These are phyloP conservation scores for Alternaria sp. DNA, from an alignment of 2,329 filamentous ascomycete genomes.

Conservation along the genomic window DNA sequence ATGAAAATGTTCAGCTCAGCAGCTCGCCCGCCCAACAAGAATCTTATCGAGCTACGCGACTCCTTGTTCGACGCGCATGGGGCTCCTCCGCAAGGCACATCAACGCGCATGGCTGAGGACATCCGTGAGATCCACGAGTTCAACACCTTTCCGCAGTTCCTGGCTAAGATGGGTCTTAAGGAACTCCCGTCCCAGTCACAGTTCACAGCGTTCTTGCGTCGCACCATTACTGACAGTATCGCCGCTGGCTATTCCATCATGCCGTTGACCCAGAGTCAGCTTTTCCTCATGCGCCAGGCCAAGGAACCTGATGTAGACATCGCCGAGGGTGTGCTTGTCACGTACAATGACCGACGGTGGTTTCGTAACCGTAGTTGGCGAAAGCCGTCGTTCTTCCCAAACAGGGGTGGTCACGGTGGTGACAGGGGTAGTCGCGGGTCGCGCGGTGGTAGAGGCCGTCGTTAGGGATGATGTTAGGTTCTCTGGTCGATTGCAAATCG, in stretches of 20 bases:
- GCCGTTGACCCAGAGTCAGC: conserved; percentile 34
- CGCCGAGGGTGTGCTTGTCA: conserved; percentile 21
- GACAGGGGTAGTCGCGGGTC: too few species aligned
- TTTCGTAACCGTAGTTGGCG: conserved; percentile 19
- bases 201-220: conserved; percentile 34
- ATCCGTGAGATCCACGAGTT: conserved; percentile 57
- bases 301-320: conserved; percentile 30
- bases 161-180: conserved; percentile 55
- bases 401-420: not conserved
- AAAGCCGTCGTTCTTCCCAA: conserved; percentile 31
- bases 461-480: not conserved
- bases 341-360: conserved; percentile 20
- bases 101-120: conserved; percentile 52
- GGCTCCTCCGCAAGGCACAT: conserved; percentile 58
- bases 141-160: conserved; percentile 54
- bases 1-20: conserved; percentile 59
- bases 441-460: not conserved
- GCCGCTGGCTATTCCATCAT: conserved; percentile 33
- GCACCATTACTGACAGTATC: conserved; percentile 35
- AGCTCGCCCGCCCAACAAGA: conserved; percentile 50
- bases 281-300: conserved; percentile 32
- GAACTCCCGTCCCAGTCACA: conserved; percentile 25
- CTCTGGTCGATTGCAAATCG: not conserved
- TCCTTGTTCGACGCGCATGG: conserved; percentile 56
- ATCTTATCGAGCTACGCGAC: conserved; percentile 50